Conservation (phyloP, 768 basidiomycete species). For the Auriscalpium vulgare region DNA sequence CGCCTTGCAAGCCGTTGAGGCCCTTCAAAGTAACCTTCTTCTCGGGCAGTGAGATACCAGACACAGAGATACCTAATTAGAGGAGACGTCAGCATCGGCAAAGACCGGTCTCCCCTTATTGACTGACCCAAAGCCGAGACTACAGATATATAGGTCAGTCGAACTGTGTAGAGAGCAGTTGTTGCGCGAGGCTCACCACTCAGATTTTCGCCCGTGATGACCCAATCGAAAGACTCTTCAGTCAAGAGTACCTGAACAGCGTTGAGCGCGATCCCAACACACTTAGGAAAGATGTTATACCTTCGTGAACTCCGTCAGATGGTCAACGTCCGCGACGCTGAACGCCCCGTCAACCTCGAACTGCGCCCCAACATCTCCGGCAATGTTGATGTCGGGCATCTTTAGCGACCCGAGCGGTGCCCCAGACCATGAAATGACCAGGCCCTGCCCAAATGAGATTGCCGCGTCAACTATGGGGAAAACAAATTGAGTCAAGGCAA, state of each 20-base stretch:
- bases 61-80: conserved; percentile 44
- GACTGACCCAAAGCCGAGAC: conserved; percentile 49
- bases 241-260: conserved; percentile 43
- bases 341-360: conserved; percentile 50
- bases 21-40: conserved; percentile 61
- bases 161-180: no score
- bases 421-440: conserved; percentile 54
- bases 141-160: conserved; percentile 12
- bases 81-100: not conserved
- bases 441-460: conserved; percentile 56
- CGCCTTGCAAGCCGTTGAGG: conserved; percentile 58
- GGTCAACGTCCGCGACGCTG: conserved; percentile 45
- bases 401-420: conserved; percentile 49
- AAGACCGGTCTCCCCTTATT: not conserved
- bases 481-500: no score
- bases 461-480: conserved; percentile 48
- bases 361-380: conserved; percentile 55
- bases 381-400: conserved; percentile 50
- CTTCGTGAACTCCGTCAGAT: conserved; percentile 60
- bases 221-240: conserved; percentile 61
- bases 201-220: conserved; percentile 55
- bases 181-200: conserved; percentile 32
- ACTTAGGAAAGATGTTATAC: conserved; percentile 18
- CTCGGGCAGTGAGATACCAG: conserved; percentile 44
- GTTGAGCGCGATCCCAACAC: not conserved